Evolutionary conservation across 306 rosid species (phyloP), one percentile per base, ranked within the genome.

Genomic region (Ormosia semicastrata): DNA sequence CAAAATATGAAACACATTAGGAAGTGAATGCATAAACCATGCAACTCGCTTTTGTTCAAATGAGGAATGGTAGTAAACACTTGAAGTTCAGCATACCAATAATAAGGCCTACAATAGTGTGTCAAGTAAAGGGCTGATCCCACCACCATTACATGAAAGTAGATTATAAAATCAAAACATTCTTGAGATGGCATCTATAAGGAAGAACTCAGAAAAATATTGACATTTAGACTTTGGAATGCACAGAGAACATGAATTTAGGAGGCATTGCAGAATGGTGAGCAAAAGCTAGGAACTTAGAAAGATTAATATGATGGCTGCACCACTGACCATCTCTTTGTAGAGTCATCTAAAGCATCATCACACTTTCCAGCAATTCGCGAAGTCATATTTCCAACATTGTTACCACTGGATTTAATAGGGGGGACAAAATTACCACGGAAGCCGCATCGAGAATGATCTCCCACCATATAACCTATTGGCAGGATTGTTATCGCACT

Each of bases 391-490:
- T 91, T 90, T 80, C 93, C 98, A 44, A 77, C 76, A 75, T 74
- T 81, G 24, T 85, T 85, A 74, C 95, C 96, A 70, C 80, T 93
- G 64, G 93, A 90, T 88, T 84, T 93, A 66, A 95, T 82, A 12
- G 99, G 99, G 62, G 99, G 99, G 46, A 95, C 89, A 89, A 93
- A 95, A 91, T 88, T 89, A 79, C 98, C 94, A 47, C 92, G 97
- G 82, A 84, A 56, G 33, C 95, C 93, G 50, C 97, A 93, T 52
- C 94, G 97, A 56, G 94, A 83, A 92, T 56, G 99, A 89, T 86
- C 92, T 87, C 84, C 88, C 87, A 64, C 90, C 88, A 81, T 84
- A 91, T 34, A 81, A 85, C 90, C 91, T 91, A 74, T 74, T 79
- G 73, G 78, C 50, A 49, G 84, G 77, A 74, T 40, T 74, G 77